Percentiles rank a stretch among this genome's conserved stretches.
Evolutionary conservation across 352 stramenopile species (phyloP).

Genomic region (Phytophthora aleatoria): DNA sequence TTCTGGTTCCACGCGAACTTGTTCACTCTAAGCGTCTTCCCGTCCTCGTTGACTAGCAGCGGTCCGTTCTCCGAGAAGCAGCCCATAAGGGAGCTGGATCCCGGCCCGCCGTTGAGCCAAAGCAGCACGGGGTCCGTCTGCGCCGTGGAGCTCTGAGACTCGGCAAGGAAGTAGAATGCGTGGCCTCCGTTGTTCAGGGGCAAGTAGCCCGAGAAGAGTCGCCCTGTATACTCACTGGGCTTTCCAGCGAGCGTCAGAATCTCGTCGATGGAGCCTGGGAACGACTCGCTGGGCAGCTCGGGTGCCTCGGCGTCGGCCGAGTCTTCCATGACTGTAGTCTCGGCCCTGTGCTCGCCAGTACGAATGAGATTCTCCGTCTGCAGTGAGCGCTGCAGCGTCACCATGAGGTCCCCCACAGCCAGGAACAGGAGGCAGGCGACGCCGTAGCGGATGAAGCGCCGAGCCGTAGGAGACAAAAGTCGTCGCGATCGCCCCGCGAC

Average conservation of each 20-base stretch:
- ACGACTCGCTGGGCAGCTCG: slow-evolving; percentile 13
- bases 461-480: slow-evolving; percentile 24
- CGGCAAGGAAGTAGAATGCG: slow-evolving; percentile 74
- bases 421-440: slow-evolving; percentile 34
- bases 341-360: slow-evolving; percentile 7
- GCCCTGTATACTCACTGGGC: slow-evolving; percentile 51
- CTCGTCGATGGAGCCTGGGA: slow-evolving; percentile 48
- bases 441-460: slow-evolving; percentile 33
- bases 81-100: slow-evolving; percentile 58
- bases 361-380: slow-evolving; percentile 33
- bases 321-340: slow-evolving; percentile 23
- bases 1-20: slow-evolving; percentile 62
- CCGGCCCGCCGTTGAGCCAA: slow-evolving; percentile 75
- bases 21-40: slow-evolving; percentile 50
- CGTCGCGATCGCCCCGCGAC: slow-evolving; percentile 15
- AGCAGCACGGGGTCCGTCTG: slow-evolving; percentile 60
- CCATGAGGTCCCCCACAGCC: slow-evolving; percentile 36
- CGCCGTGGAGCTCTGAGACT: slow-evolving; percentile 52
- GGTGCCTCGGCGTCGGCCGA: slow-evolving; percentile 22
- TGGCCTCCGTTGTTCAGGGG: slow-evolving; percentile 54
- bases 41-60: slow-evolving; percentile 64
- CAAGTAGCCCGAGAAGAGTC: slow-evolving; percentile 69
- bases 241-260: slow-evolving; percentile 51
- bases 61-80: slow-evolving; percentile 76
- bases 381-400: slow-evolving; percentile 38